Conservation (phyloP, 208 protist species). For the Trypanosoma congolense region DNA sequence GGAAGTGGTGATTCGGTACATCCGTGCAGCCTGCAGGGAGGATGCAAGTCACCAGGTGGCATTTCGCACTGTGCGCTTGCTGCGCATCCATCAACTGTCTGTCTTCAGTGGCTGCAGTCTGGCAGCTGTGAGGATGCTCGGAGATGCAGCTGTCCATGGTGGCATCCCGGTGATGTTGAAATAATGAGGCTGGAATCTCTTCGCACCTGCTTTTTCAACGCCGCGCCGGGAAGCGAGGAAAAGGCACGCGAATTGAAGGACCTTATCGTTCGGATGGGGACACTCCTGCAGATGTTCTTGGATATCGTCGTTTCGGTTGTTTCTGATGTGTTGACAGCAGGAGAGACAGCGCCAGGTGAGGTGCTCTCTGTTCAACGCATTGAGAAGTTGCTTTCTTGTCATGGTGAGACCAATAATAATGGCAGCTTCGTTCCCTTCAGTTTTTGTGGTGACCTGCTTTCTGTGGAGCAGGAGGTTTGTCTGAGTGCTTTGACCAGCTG, state of each 20-base stretch:
- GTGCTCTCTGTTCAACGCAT: background rate
- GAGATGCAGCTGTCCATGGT: conserved; percentile 47
- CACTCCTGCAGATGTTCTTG: conserved; percentile 31
- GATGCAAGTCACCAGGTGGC: conserved; percentile 17
- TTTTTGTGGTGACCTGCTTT: conserved; percentile 1
- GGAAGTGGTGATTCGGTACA: conserved; percentile 23
- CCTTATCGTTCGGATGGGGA: conserved; percentile 9
- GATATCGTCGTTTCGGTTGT: conserved; percentile 19
- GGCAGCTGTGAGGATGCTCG: conserved; percentile 30
- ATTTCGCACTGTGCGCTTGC: conserved; percentile 22
- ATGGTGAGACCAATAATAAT: background rate
- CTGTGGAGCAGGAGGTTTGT: conserved; percentile 13
- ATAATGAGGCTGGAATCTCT: conserved; percentile 17
- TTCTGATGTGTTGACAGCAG: background rate
- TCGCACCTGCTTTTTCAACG: conserved; percentile 18
- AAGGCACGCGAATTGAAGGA: conserved; percentile 3
- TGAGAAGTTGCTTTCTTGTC: background rate
- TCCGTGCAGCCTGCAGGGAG: conserved; percentile 47
- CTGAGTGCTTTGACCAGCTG: conserved; percentile 15
- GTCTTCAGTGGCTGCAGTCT: conserved; percentile 30
- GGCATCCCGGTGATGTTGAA: conserved; percentile 25
- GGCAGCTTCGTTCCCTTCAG: background rate
- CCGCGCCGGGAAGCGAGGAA: background rate
- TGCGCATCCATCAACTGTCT: conserved; percentile 27
- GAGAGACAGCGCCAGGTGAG: background rate